Evolutionary conservation across 2,329 filamentous ascomycete genomes (phyloP).

Genomic region (Colletotrichum theobromicola): DNA sequence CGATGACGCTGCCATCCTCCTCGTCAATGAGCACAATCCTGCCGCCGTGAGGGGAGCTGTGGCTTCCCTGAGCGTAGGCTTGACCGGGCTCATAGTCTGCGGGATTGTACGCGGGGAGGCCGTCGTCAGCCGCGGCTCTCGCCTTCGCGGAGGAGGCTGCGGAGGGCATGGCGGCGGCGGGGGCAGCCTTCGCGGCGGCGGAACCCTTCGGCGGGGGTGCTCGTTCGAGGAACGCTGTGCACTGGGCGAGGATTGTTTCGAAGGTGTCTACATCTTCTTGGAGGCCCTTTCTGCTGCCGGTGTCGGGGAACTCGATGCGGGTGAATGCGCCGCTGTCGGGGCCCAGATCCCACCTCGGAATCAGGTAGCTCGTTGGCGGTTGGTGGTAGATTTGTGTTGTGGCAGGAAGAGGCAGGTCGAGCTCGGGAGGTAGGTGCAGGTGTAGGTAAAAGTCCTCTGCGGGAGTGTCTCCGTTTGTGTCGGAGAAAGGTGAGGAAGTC

Average conservation of each 20-base stretch:
- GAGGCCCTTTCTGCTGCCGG: slow-evolving; percentile 73
- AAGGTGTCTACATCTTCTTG: slow-evolving; percentile 97
- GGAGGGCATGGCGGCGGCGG: slow-evolving; percentile 18
- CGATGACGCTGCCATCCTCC: slow-evolving; percentile 93
- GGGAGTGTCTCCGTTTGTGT: slow-evolving; percentile 63
- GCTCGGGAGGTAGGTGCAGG: slow-evolving; percentile 90
- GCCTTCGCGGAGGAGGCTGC: slow-evolving; percentile 27
- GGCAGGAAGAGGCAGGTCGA: slow-evolving; percentile 90
- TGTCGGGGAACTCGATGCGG: slow-evolving; percentile 83
- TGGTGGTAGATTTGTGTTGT: slow-evolving; percentile 98
- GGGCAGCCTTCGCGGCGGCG: neutral
- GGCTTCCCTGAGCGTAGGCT: slow-evolving; percentile 71
- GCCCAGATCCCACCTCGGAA: slow-evolving; percentile 93
- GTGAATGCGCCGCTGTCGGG: slow-evolving; percentile 91
- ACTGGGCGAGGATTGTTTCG: slow-evolving; percentile 97
- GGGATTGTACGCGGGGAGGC: slow-evolving; percentile 76
- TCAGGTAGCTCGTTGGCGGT: slow-evolving; percentile 89
- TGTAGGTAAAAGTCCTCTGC: slow-evolving; percentile 98
- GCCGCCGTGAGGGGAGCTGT: slow-evolving; percentile 63
- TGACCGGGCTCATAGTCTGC: slow-evolving; percentile 80
- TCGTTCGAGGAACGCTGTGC: slow-evolving; percentile 91
- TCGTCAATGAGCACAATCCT: slow-evolving; percentile 94
- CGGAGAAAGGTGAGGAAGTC: slow-evolving; percentile 76
- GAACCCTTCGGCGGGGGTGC: slow-evolving; percentile 64
- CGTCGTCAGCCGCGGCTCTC: slow-evolving; percentile 40